Evolutionary conservation across 768 basidiomycete species (phyloP).

Genomic region (Lactarius indigo): DNA sequence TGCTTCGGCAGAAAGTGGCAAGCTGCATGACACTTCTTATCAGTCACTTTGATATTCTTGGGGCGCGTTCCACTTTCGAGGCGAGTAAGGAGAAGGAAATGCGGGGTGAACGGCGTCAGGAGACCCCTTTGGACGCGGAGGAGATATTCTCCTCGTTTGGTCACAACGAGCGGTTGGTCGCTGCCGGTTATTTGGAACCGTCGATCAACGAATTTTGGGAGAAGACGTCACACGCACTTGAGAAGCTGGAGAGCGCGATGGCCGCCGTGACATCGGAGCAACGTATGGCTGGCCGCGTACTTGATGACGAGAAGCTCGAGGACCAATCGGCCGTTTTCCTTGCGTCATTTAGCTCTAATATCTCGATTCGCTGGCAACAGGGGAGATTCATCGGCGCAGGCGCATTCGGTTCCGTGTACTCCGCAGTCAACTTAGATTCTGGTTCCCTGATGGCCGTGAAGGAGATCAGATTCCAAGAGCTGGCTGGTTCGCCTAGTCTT

Average conservation of each 20-base stretch:
- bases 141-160: constrained; percentile 40
- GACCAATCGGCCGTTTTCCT: constrained; percentile 92
- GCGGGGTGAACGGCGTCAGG: constrained; percentile 58
- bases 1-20: constrained; percentile 87
- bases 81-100: constrained; percentile 88
- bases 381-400: constrained; percentile 98
- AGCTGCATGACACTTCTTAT: constrained; percentile 97
- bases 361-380: constrained; percentile 97
- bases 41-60: constrained; percentile 96
- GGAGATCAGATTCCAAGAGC: constrained; percentile 95
- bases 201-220: constrained; percentile 79
- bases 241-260: constrained; percentile 63
- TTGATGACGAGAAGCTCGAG: constrained; percentile 91
- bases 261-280: constrained; percentile 61
- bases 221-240: constrained; percentile 53
- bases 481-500: constrained; percentile 81
- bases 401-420: constrained; percentile 99
- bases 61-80: constrained; percentile 84
- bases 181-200: constrained; percentile 51
- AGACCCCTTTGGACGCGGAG: constrained; percentile 44
- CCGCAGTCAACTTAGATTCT: constrained; percentile 93
- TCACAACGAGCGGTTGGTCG: constrained; percentile 30
- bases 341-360: constrained; percentile 92
- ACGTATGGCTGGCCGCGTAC: constrained; percentile 81
- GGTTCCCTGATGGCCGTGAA: constrained; percentile 98